Base-by-base conservation (phyloP, 306 rosid species). In the Glycine tomentella region DNA sequence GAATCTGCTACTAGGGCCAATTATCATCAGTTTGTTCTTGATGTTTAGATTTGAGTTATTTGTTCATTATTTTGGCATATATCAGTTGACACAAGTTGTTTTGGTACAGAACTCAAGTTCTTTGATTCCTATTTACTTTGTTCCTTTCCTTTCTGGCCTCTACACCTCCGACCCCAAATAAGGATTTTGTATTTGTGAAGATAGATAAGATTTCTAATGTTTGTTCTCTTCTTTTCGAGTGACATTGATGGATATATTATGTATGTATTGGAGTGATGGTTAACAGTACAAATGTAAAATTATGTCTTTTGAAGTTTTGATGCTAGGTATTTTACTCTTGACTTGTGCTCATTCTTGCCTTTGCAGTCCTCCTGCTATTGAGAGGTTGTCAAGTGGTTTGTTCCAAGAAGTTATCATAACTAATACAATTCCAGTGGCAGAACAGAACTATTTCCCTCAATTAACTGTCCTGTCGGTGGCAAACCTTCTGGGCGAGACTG, bases 341-440 rank as follows among this genome's bases (percentile, higher is more conserved):
- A 73, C 68, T 44, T 52, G 9, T 33, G 50, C 56, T 71, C 16
- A 34, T 84, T 88, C 65, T 69, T 68, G 59, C 63, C 68, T 72
- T 73, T 88, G 85, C 91, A 95, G 99, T 82, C 99, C 98, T 77
- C 99, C 99, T 63, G 99, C 99, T 31, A 89, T 93, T 63, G 97
- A 93, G 89, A 87, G 97, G 90, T 80, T 95, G 84, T 93, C 98
- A 10, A 87, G 97, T 4, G 99, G 98, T 67, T 84, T 93, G 83
- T 92, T 95, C 84, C 99, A 93, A 86, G 99, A 95, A 87, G 99
- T 95, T 77, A 93, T 95, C 88, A 86, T 92, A 74, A 93, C 99
- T 17, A 95, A 95, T 81, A 86, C 97, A 72, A 93, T 95, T 72
- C 99, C 99, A 7, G 90, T 93, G 82, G 82, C 89, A 9, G 94